Evolutionary conservation across 495 filamentous ascomycete genomes (phyloP).

Genomic region (Xylaria castorea): DNA sequence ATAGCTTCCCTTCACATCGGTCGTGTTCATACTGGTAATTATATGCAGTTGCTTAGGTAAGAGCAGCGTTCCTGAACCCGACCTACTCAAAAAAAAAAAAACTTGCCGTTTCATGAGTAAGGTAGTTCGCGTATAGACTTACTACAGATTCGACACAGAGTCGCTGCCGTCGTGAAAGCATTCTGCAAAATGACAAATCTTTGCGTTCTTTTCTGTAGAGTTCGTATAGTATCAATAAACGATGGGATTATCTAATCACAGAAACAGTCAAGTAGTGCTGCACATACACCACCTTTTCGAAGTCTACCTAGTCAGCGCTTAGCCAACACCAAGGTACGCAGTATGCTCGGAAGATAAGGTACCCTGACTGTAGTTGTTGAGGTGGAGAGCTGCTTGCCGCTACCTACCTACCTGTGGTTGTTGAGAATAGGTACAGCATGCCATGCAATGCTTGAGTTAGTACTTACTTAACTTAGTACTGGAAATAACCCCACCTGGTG

Average conservation of each 20-base stretch:
- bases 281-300: not conserved
- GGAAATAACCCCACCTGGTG: slow-evolving; percentile 19
- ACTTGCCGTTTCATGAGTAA: not conserved
- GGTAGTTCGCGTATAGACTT: slow-evolving; percentile 1
- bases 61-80: not conserved
- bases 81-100: no score
- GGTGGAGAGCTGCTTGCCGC: not conserved
- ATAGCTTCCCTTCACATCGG: not conserved
- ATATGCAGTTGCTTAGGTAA: not conserved
- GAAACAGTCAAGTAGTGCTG: not conserved
- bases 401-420: no score
- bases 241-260: not conserved
- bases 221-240: slow-evolving; percentile 11
- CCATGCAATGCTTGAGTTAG: no score
- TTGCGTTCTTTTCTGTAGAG: slow-evolving; percentile 1
- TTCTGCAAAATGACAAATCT: slow-evolving; percentile 4
- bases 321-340: no score
- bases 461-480: no score
- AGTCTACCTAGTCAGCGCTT: not conserved
- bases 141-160: slow-evolving; percentile 2
- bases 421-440: not conserved
- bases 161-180: not conserved
- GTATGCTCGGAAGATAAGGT: not conserved
- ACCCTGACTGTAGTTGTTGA: not conserved
- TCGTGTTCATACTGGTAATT: not conserved